Evolutionary conservation across 441 rosid genomes (phyloP), one percentile per base, ranked within the genome.

Genomic region (Syzygium malaccense): DNA sequence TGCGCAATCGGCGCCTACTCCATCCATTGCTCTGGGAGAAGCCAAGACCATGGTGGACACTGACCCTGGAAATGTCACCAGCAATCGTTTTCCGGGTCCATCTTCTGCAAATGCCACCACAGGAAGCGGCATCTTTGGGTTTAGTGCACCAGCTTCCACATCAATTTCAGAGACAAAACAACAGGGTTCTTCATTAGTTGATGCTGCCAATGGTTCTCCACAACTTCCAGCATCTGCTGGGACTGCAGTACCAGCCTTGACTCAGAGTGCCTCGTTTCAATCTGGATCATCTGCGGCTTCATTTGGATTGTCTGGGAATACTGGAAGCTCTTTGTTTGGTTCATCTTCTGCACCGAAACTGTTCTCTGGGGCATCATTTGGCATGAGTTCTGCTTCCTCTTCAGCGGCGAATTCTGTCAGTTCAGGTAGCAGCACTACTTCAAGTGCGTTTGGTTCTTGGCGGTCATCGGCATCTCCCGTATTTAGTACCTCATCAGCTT

Each of bases 391-490:
- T 68, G 55, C 89, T n/a, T 88, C 93, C 56, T 90, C 95, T 18
- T 88, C 89, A 9, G 94, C 83, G 71, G 88, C 90, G 58, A 92
- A 89, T 80, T 14, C 95, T 88, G 87, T 91, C 86, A 91, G 94
- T 92, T 92, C 96, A 33, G 87, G 89, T 83, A 90, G 89, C 85
- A 91, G 91, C 90, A 64, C 92, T 58, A 84, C 92, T 86, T 87
- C 95, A 80, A 57, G 91, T 20, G 8, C 89, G 26, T 95, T 96
- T 91, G 93, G 95, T 89, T 90, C 98, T 87, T 95, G 96, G 97
- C 95, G 91, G 89, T 85, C 96, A 58, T 86, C 95, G 41, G 92
- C 91, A 84, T 64, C 92, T 79, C 88, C 95, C 32, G 28, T 83
- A 62, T 94, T 95, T 88, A 91, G 91, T 88, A 88, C 95, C 45